These are phyloP conservation scores for Phialophora tarda DNA, from an alignment of 2,329 filamentous ascomycete genomes.

Conservation along the genomic window DNA sequence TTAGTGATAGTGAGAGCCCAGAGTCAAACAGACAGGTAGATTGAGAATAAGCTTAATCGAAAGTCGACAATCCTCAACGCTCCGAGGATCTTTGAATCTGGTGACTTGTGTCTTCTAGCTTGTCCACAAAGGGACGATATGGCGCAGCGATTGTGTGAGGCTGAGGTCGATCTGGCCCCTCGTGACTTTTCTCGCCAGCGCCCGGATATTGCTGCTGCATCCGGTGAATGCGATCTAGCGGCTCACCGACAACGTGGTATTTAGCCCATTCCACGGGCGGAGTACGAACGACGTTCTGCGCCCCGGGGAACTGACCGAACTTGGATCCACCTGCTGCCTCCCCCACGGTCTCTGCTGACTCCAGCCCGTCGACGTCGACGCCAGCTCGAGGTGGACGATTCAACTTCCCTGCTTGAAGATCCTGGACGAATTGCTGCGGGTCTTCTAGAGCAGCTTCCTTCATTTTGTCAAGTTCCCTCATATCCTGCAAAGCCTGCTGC, in stretches of 20 bases:
- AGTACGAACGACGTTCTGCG: conserved; percentile 82
- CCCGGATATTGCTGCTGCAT: conserved; percentile 73
- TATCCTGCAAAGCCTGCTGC: conserved; percentile 75
- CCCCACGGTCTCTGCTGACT: conserved; percentile 42
- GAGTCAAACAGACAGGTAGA: neutral
- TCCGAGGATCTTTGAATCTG: conserved; percentile 8
- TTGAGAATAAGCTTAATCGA: neutral
- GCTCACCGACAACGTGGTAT: conserved; percentile 85
- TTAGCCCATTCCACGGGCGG: conserved; percentile 94
- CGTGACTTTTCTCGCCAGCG: conserved; percentile 43
- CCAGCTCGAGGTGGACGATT: conserved; percentile 42
- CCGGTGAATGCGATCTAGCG: conserved; percentile 81
- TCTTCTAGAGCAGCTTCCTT: conserved; percentile 73
- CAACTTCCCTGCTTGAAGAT: conserved; percentile 68
- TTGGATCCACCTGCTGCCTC: conserved; percentile 43
- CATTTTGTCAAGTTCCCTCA: conserved; percentile 70
- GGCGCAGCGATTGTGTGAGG: conserved; percentile 63
- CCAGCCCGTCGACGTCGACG: conserved; percentile 45
- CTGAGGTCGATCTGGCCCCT: conserved; percentile 43
- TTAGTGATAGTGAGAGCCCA: conserved; percentile 2
- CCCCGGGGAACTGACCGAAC: conserved; percentile 72
- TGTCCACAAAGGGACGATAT: conserved; percentile 65
- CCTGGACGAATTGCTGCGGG: conserved; percentile 72
- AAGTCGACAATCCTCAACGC: conserved; percentile 1
- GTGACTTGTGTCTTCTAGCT: conserved; percentile 44